Conservation (phyloP, 75 land plant genomes). For the Pinus tabuliformis region DNA sequence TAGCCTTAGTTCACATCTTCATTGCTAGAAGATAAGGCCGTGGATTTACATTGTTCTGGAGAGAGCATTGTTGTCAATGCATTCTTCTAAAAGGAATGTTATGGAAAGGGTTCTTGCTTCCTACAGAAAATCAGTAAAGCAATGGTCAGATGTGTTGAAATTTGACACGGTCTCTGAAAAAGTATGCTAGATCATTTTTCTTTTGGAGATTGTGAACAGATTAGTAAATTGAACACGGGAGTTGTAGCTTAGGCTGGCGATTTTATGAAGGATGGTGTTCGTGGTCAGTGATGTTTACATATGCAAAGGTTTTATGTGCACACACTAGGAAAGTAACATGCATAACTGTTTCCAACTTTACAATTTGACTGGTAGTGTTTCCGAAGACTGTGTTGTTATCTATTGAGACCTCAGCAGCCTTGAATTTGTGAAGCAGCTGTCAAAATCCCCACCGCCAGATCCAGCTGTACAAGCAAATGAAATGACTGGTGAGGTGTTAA, state of each 20-base stretch:
- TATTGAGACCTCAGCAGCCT: conserved; percentile 56
- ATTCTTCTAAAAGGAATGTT: too few relatives aligned
- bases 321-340: conserved; percentile 86
- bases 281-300: conserved; percentile 38
- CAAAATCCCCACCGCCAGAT: conserved; percentile 81
- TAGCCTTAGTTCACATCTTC: too few relatives aligned
- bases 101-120: conserved; percentile 19
- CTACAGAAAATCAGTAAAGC: too few relatives aligned
- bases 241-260: conserved; percentile 89
- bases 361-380: conserved; percentile 80
- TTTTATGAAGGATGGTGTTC: conserved; percentile 52
- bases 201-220: too few relatives aligned
- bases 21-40: too few relatives aligned
- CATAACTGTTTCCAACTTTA: conserved; percentile 89
- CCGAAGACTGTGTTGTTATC: conserved; percentile 83
- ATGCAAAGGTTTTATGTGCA: conserved; percentile 75
- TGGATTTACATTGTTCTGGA: too few relatives aligned
- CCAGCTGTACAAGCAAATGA: conserved; percentile 88
- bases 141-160: too few relatives aligned
- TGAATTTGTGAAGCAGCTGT: conserved; percentile 20
- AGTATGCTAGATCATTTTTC: conserved; percentile 22
- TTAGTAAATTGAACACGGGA: too few relatives aligned
- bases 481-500: conserved; percentile 87
- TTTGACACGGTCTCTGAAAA: too few relatives aligned
- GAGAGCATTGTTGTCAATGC: too few relatives aligned